These are phyloP conservation scores for Pelargonium citronellum DNA, from an alignment of 441 rosid species.

Conservation along the genomic window DNA sequence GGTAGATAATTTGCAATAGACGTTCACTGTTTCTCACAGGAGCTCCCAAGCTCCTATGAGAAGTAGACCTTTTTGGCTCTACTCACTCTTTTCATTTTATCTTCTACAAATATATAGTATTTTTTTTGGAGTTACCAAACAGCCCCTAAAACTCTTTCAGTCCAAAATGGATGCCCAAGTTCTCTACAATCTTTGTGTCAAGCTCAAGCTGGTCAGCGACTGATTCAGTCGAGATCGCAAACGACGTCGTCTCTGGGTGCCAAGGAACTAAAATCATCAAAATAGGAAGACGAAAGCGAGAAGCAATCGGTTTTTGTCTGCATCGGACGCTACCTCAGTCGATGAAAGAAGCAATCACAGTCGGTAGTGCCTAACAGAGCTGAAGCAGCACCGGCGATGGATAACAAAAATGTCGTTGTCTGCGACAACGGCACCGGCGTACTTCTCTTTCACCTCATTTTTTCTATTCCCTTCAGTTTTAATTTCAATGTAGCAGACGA, in stretches of 20 bases:
- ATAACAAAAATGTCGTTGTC: slow-evolving; percentile 72
- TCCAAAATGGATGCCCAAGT: too few species aligned
- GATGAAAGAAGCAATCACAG: background rate
- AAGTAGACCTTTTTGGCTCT: too few species aligned
- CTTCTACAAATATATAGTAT: too few species aligned
- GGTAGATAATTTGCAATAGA: too few species aligned
- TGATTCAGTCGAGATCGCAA: background rate
- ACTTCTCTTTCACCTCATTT: slow-evolving; percentile 14
- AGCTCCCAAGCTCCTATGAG: too few species aligned
- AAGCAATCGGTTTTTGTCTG: slow-evolving; percentile 21
- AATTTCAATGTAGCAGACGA: background rate
- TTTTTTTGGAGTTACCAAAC: too few species aligned
- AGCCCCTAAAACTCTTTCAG: too few species aligned
- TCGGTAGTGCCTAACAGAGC: background rate
- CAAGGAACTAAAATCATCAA: background rate
- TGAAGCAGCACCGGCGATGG: slow-evolving; percentile 40
- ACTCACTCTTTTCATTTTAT: too few species aligned
- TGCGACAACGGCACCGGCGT: slow-evolving; percentile 98
- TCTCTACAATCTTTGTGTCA: too few species aligned
- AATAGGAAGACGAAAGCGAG: slow-evolving; percentile 5
- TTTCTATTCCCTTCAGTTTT: background rate
- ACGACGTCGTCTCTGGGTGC: background rate
- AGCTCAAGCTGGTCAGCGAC: too few species aligned
- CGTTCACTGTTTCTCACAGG: too few species aligned
- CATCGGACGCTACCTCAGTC: slow-evolving; percentile 18